A percentile compares a stretch with the other conserved stretches of the same genome.
These are phyloP conservation scores for Penicillium nucicola DNA, from an alignment of 495 filamentous ascomycete species.

Conservation along the genomic window DNA sequence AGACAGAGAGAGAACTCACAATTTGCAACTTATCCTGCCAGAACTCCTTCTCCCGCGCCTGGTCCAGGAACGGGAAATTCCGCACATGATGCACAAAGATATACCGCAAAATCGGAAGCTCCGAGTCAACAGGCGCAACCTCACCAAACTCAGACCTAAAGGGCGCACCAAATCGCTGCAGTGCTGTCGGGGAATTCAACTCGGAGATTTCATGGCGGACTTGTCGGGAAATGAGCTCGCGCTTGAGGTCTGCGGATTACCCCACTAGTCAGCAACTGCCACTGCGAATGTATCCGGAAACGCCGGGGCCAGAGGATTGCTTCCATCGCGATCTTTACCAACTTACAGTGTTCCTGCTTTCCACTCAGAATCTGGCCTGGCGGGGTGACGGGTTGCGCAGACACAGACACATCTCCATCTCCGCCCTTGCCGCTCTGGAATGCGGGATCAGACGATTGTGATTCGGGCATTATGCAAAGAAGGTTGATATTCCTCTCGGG, in stretches of 20 bases:
- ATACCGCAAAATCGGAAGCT: constrained; percentile 89
- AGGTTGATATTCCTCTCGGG: neutral
- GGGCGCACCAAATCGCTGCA: constrained; percentile 92
- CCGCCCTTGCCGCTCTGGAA: constrained; percentile 8
- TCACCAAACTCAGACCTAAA: constrained; percentile 92
- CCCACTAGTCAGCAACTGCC: neutral
- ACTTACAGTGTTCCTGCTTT: constrained; percentile 95
- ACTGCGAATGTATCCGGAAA: neutral
- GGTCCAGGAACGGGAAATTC: constrained; percentile 95
- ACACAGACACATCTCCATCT: neutral
- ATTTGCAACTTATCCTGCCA: constrained; percentile 98
- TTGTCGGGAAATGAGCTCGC: constrained; percentile 88
- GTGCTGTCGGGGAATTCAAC: constrained; percentile 87
- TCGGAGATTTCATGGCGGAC: constrained; percentile 85
- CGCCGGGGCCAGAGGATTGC: no score
- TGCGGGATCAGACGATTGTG: constrained; percentile 1
- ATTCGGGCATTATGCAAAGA: constrained; percentile 1
- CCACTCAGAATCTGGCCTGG: constrained; percentile 69
- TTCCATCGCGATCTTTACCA: neutral
- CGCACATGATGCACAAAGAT: constrained; percentile 98
- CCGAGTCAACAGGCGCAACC: constrained; percentile 88
- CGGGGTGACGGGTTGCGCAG: constrained; percentile 24
- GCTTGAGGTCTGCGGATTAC: constrained; percentile 75
- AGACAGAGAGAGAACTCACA: constrained; percentile 53
- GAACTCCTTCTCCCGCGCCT: constrained; percentile 96